phyloP scores from a whole-genome alignment of 2,329 filamentous ascomycete species.

The Chrysosporium queenslandicum region DNA sequence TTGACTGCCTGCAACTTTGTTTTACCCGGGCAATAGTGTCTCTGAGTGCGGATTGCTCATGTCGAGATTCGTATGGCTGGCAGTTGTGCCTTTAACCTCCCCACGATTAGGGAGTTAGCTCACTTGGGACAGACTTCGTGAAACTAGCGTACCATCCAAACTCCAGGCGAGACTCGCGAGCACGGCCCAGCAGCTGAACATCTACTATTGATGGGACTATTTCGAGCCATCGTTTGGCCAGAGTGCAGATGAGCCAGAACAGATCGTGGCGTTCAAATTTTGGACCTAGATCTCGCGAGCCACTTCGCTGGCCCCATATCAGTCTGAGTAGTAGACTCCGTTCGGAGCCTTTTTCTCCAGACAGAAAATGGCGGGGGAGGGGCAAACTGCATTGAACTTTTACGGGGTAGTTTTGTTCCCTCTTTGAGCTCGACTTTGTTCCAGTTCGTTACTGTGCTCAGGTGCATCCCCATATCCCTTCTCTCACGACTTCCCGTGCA shows the following conservation, averaged over 20 bases:
- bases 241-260: not conserved
- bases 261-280: not conserved
- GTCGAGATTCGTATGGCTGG: not conserved
- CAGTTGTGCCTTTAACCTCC: not conserved
- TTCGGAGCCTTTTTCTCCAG: not conserved
- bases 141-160: not conserved
- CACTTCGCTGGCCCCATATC: not conserved
- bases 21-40: too few species aligned
- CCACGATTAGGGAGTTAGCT: too few species aligned
- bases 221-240: not conserved
- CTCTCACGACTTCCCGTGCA: too few species aligned
- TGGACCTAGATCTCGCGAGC: not conserved
- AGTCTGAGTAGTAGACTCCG: not conserved
- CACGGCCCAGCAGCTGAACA: not conserved
- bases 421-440: too few species aligned
- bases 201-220: not conserved
- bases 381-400: not conserved
- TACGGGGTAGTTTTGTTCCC: not conserved
- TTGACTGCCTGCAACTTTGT: not conserved
- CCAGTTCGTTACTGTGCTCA: too few species aligned
- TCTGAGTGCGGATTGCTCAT: not conserved
- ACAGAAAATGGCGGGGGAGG: not conserved
- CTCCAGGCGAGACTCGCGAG: not conserved
- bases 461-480: too few species aligned
- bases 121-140: too few species aligned